phyloP scores from a whole-genome alignment of 2,329 filamentous ascomycete species.

The Beauveria bassiana region DNA sequence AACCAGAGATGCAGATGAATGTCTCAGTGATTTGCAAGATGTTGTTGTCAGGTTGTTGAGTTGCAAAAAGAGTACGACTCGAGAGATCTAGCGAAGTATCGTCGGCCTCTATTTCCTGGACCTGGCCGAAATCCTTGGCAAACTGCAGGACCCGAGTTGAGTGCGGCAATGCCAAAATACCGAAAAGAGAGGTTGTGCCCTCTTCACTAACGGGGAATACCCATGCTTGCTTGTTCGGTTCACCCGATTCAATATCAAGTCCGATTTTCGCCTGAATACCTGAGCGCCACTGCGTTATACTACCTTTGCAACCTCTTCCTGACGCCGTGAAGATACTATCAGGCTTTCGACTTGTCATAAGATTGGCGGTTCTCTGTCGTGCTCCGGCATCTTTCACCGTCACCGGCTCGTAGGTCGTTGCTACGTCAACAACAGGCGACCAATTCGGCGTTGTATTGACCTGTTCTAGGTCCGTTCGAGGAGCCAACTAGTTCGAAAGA shows the following conservation, averaged over 20 bases:
- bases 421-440: conserved; percentile 50
- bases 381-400: conserved; percentile 10
- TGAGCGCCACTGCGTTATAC: conserved; percentile 60
- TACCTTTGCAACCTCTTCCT: conserved; percentile 53
- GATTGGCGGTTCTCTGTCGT: conserved; percentile 17
- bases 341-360: conserved; percentile 21
- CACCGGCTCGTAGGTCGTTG: conserved; percentile 24
- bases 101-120: conserved; percentile 33
- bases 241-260: conserved; percentile 43
- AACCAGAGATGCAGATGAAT: neutral
- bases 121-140: conserved; percentile 38
- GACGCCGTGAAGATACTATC: conserved; percentile 61
- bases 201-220: conserved; percentile 29
- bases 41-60: conserved; percentile 25
- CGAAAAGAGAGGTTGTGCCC: conserved; percentile 19
- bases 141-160: conserved; percentile 41
- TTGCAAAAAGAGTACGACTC: conserved; percentile 43
- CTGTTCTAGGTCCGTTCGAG: conserved; percentile 41
- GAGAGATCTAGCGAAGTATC: conserved; percentile 41
- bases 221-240: conserved; percentile 46
- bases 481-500: conserved; percentile 34
- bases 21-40: conserved; percentile 18
- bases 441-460: conserved; percentile 52
- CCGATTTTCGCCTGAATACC: conserved; percentile 63
- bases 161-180: conserved; percentile 43